A percentile compares a stretch with the other conserved stretches of the same genome.
phyloP scores from a whole-genome alignment of 257 asterid genomes.

The Lithospermum erythrorhizon region DNA sequence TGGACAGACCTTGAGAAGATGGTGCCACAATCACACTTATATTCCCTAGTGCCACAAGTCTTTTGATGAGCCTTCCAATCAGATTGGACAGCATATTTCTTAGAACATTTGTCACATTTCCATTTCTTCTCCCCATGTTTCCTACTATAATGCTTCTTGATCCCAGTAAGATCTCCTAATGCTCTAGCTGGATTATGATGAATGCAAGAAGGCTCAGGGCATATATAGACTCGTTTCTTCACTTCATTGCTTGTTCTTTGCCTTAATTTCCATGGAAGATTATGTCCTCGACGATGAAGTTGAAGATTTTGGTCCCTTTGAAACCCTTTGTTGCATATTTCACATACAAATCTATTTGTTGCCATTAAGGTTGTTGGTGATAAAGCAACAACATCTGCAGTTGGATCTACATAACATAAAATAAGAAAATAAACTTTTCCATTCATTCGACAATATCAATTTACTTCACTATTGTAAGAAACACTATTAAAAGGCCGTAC shows the following conservation, averaged over 20 bases:
- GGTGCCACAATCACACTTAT: slow-evolving; percentile 89
- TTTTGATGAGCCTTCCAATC: slow-evolving; percentile 92
- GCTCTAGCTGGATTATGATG: slow-evolving; percentile 71
- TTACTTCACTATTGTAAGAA: too few species aligned
- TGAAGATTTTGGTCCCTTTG: slow-evolving; percentile 86
- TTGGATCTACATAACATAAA: slow-evolving; percentile 35
- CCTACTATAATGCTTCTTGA: slow-evolving; percentile 75
- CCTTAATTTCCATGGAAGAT: slow-evolving; percentile 80
- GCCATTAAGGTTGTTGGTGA: slow-evolving; percentile 88
- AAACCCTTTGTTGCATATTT: slow-evolving; percentile 85
- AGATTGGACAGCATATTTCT: slow-evolving; percentile 76
- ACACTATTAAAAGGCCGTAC: too few species aligned
- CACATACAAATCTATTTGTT: slow-evolving; percentile 75
- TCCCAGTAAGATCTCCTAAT: slow-evolving; percentile 83
- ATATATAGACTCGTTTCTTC: slow-evolving; percentile 59
- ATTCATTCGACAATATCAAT: not conserved
- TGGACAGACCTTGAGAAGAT: slow-evolving; percentile 60
- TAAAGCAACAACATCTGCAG: slow-evolving; percentile 75
- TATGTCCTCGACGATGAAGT: slow-evolving; percentile 73
- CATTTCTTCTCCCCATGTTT: slow-evolving; percentile 92
- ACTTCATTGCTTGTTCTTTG: slow-evolving; percentile 54
- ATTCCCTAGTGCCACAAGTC: slow-evolving; percentile 82
- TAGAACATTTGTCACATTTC: slow-evolving; percentile 81
- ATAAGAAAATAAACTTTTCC: not conserved
- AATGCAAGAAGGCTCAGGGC: slow-evolving; percentile 73